These are phyloP conservation scores for Claviceps citrina DNA, from an alignment of 2,329 filamentous ascomycete genomes.

Conservation along the genomic window DNA sequence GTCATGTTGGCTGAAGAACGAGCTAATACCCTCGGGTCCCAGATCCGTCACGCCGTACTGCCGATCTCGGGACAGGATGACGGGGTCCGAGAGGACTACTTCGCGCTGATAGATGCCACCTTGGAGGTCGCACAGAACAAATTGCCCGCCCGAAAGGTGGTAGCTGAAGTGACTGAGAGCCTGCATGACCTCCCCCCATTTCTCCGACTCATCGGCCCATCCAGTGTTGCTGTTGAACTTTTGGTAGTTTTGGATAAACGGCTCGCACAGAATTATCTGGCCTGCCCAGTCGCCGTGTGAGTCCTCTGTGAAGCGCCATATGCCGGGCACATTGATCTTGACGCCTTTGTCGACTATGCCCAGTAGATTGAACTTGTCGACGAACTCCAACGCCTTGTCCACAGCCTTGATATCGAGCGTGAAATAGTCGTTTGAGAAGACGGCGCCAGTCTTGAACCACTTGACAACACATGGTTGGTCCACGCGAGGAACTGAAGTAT, in stretches of 20 bases:
- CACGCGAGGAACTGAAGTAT: conserved; percentile 14
- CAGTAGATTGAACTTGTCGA: conserved; percentile 21
- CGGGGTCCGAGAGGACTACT: conserved; percentile 25
- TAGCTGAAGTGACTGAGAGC: conserved; percentile 30
- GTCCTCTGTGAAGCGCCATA: conserved; percentile 15
- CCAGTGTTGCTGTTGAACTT: conserved; percentile 30
- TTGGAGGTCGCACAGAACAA: conserved; percentile 27
- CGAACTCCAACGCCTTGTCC: conserved; percentile 19
- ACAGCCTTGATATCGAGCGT: conserved; percentile 22
- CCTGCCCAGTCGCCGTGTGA: conserved; percentile 7
- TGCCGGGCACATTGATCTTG: conserved; percentile 20
- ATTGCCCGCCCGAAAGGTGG: conserved; percentile 20
- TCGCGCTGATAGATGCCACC: conserved; percentile 23
- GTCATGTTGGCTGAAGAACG: conserved; percentile 23
- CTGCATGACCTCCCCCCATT: conserved; percentile 23
- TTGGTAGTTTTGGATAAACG: conserved; percentile 26
- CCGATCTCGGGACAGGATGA: conserved; percentile 22
- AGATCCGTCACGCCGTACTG: conserved; percentile 25
- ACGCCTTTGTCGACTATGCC: conserved; percentile 16
- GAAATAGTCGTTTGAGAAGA: conserved; percentile 21
- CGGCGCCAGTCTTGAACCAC: conserved; percentile 23
- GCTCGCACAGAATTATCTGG: conserved; percentile 17
- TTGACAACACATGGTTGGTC: conserved; percentile 22
- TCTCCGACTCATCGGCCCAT: conserved; percentile 17
- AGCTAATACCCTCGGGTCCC: conserved; percentile 21